A percentile compares a stretch with the other conserved stretches of the same genome.
These are phyloP conservation scores for Brassica nigra DNA, from an alignment of 345 rosid species.

Conservation along the genomic window DNA sequence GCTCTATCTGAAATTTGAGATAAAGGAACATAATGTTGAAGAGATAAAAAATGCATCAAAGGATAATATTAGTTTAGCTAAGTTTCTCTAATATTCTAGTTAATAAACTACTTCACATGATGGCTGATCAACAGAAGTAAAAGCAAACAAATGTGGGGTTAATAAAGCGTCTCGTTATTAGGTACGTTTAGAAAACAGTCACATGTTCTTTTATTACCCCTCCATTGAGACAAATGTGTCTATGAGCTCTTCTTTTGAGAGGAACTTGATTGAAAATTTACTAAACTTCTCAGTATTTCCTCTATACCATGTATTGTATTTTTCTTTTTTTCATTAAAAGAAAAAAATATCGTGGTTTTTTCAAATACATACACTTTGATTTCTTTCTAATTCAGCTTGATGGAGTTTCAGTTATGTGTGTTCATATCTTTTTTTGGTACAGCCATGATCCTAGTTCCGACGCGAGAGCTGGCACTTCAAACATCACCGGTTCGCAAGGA, in stretches of 20 bases:
- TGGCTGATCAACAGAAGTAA: background rate
- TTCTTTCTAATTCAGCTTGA: background rate
- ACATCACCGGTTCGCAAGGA: conserved; percentile 99
- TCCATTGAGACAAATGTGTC: background rate
- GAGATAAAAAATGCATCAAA: background rate
- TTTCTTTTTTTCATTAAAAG: background rate
- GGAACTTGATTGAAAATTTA: background rate
- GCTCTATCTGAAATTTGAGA: background rate
- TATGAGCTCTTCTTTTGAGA: background rate
- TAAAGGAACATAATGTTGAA: background rate
- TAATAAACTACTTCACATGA: background rate
- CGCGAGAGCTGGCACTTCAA: conserved; percentile 97
- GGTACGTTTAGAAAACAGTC: conserved; percentile 6
- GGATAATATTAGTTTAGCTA: background rate
- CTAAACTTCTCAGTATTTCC: background rate
- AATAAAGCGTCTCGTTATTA: conserved; percentile 10
- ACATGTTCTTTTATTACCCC: conserved; percentile 13
- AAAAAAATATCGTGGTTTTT: background rate
- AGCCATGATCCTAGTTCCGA: conserved; percentile 97
- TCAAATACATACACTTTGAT: background rate
- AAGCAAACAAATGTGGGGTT: background rate
- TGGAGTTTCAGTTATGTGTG: background rate
- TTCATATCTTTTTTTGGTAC: background rate
- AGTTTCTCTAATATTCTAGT: background rate
- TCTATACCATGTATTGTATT: background rate